Conservation (phyloP, 768 basidiomycete species). For the Kwoniella sp. region DNA sequence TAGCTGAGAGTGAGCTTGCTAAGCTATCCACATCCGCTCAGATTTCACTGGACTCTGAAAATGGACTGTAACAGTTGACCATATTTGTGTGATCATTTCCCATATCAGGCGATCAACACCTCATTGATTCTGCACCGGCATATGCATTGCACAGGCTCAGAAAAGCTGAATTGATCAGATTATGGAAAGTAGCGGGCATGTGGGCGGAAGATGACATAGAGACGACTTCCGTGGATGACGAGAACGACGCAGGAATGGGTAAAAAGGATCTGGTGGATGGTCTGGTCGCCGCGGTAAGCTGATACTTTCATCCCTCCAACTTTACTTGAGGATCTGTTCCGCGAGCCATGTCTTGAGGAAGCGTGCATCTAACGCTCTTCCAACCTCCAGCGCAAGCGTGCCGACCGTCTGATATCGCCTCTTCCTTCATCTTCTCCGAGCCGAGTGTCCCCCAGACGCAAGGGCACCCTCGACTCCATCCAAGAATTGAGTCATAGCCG, state of each 20-base stretch:
- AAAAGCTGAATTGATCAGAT: conserved; percentile 52
- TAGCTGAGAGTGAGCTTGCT: conserved; percentile 43
- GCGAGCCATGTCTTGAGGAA: no score
- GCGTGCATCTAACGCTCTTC: neutral
- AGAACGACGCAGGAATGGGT: conserved; percentile 37
- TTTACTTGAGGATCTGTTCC: no score
- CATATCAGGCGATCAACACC: conserved; percentile 49
- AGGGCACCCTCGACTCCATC: conserved; percentile 10
- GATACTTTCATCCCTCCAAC: conserved; percentile 5
- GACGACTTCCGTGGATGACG: conserved; percentile 26
- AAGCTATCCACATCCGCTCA: neutral
- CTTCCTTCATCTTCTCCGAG: conserved; percentile 19
- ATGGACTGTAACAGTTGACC: no score
- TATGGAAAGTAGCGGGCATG: conserved; percentile 56
- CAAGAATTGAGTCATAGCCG: conserved; percentile 2
- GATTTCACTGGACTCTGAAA: no score
- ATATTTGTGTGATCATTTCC: no score
- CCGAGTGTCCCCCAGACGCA: conserved; percentile 17
- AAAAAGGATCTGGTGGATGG: conserved; percentile 55
- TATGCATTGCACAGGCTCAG: conserved; percentile 46
- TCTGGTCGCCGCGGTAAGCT: conserved; percentile 46
- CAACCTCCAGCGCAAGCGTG: conserved; percentile 4
- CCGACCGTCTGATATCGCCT: conserved; percentile 22
- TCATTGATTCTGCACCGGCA: conserved; percentile 49
- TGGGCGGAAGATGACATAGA: conserved; percentile 39